Percentiles rank a stretch among this genome's conserved stretches.
Evolutionary conservation across 345 rosid genomes (phyloP).

Genomic region (Psidium guajava): DNA sequence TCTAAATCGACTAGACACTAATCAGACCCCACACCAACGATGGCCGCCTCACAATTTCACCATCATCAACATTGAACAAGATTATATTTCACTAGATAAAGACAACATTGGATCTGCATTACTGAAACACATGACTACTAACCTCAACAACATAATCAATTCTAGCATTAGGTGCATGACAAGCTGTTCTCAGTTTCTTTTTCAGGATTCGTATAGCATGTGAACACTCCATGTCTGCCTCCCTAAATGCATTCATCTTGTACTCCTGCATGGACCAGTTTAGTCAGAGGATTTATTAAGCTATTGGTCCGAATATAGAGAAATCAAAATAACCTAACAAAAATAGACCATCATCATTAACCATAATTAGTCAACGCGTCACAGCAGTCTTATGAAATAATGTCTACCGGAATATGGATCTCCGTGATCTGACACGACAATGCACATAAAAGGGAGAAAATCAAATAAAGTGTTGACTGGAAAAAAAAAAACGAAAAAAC

Average conservation of each 20-base stretch:
- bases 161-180: constrained; percentile 73
- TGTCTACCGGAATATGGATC: background rate
- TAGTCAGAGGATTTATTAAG: background rate
- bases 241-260: constrained; percentile 69
- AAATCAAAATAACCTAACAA: background rate
- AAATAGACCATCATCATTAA: background rate
- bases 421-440: background rate
- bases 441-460: background rate
- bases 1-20: background rate
- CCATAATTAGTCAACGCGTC: background rate
- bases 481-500: too few relatives aligned
- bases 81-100: background rate
- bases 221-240: constrained; percentile 72
- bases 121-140: background rate
- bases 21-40: background rate
- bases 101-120: background rate
- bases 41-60: background rate
- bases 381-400: background rate
- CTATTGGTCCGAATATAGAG: background rate
- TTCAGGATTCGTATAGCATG: too few relatives aligned
- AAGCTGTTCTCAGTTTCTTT: constrained; percentile 56
- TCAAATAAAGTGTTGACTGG: background rate
- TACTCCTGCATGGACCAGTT: constrained; percentile 44
- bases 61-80: background rate
- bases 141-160: constrained; percentile 78